Conservation (phyloP, 1,284 basidiomycete genomes). For the Leccinum pallidistipes region DNA sequence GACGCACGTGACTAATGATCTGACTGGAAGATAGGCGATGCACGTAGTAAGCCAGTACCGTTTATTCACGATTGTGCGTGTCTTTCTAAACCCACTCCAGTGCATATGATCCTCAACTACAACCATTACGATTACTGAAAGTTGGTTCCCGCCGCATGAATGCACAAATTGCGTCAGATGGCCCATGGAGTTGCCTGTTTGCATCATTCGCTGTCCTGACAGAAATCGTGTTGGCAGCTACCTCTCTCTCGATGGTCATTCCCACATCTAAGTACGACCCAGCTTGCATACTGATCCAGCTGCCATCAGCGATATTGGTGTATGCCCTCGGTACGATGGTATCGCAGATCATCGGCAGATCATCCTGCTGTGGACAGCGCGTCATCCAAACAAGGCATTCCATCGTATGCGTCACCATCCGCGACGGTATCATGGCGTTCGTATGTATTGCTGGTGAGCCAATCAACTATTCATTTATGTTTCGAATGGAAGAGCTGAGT, state of each 20-base stretch:
- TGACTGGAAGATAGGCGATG: too few species aligned
- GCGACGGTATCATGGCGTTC: conserved; percentile 25
- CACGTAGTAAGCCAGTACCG: too few species aligned
- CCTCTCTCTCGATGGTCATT: conserved; percentile 1
- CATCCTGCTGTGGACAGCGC: conserved; percentile 13
- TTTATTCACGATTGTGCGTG: too few species aligned
- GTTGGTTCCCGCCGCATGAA: too few species aligned
- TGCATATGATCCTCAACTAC: too few species aligned
- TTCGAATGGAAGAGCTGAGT: background rate
- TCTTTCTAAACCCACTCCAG: too few species aligned
- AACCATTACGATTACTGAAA: too few species aligned
- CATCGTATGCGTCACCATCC: conserved; percentile 25
- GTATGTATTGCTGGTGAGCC: conserved; percentile 16
- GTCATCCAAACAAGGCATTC: background rate
- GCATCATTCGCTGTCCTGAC: conserved; percentile 8
- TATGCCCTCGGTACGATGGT: conserved; percentile 12
- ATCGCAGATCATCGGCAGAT: conserved; percentile 21
- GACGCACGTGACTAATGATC: too few species aligned
- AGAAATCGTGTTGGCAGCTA: conserved; percentile 7
- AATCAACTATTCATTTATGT: background rate
- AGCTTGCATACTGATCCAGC: conserved; percentile 9
- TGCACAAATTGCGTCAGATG: too few species aligned
- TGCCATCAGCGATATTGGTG: conserved; percentile 11
- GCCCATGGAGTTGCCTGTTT: conserved; percentile 2
- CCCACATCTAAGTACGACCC: conserved; percentile 14